Conservation (phyloP, 441 rosid species). For the Gossypium davidsonii region DNA sequence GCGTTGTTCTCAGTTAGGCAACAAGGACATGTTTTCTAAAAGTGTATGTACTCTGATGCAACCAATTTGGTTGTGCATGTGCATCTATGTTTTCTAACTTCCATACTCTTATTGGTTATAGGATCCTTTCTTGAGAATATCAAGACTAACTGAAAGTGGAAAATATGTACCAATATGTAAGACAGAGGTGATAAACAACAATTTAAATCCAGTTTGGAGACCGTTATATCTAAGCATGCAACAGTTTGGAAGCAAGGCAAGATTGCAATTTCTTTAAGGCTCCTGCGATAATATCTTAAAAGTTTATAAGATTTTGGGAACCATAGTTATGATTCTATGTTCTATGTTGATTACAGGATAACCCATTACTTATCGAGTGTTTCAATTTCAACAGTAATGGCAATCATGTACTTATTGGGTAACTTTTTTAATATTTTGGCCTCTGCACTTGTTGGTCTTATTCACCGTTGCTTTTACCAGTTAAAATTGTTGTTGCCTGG, state of each 20-base stretch:
- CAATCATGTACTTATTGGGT: constrained; percentile 65
- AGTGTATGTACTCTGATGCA: constrained; percentile 42
- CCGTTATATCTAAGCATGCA: constrained; percentile 57
- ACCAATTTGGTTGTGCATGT: constrained; percentile 1
- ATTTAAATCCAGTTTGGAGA: constrained; percentile 67
- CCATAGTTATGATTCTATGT: background rate
- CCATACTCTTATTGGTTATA: constrained; percentile 16
- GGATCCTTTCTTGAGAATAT: constrained; percentile 84
- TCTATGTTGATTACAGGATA: constrained; percentile 39
- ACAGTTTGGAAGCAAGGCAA: constrained; percentile 79
- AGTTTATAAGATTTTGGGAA: constrained; percentile 2
- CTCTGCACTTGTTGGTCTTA: background rate
- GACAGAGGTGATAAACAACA: constrained; percentile 64
- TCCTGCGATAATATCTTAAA: constrained; percentile 1
- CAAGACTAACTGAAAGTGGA: constrained; percentile 54
- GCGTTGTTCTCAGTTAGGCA: constrained; percentile 49
- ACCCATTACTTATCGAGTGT: constrained; percentile 71
- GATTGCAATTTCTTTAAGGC: constrained; percentile 13
- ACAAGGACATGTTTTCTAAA: constrained; percentile 66
- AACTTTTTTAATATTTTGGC: constrained; percentile 2
- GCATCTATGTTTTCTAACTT: background rate
- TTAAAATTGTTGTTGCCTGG: background rate
- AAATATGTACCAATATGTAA: constrained; percentile 54
- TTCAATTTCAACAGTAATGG: constrained; percentile 72
- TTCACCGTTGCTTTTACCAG: background rate